Evolutionary conservation across 1,284 basidiomycete species (phyloP).

Genomic region (Sporisorium exsertum): DNA sequence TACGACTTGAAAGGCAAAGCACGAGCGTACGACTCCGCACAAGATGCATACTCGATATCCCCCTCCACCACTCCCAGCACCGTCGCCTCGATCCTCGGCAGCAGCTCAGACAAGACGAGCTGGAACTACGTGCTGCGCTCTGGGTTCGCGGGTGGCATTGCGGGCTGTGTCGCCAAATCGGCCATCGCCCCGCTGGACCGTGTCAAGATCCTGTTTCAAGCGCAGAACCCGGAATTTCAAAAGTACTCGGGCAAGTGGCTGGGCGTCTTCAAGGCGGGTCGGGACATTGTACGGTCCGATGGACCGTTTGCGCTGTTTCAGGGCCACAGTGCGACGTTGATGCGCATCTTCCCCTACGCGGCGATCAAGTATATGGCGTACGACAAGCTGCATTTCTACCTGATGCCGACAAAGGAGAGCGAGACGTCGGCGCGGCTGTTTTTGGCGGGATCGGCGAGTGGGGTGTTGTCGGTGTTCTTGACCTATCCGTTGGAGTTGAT

Average conservation of each 20-base stretch:
- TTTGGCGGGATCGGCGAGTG: slow-evolving; percentile 86
- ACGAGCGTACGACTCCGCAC: slow-evolving; percentile 25
- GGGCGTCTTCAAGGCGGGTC: slow-evolving; percentile 85
- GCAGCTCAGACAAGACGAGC: slow-evolving; percentile 73
- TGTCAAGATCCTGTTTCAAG: slow-evolving; percentile 99
- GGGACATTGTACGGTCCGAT: slow-evolving; percentile 79
- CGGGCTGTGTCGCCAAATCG: slow-evolving; percentile 95
- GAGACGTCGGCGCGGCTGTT: slow-evolving; percentile 89
- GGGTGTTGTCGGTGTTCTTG: slow-evolving; percentile 86
- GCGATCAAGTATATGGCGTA: slow-evolving; percentile 98
- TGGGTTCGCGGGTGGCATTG: slow-evolving; percentile 89
- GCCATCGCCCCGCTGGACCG: slow-evolving; percentile 95
- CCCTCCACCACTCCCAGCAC: background rate
- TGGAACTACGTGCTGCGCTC: slow-evolving; percentile 82
- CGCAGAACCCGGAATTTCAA: slow-evolving; percentile 92
- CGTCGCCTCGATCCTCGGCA: slow-evolving; percentile 29
- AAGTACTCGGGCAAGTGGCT: slow-evolving; percentile 89
- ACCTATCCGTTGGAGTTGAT: slow-evolving; percentile 97
- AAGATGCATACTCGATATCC: slow-evolving; percentile 30
- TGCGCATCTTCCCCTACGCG: slow-evolving; percentile 88
- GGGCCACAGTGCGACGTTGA: slow-evolving; percentile 89
- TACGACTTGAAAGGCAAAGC: slow-evolving; percentile 39
- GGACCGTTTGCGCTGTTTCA: slow-evolving; percentile 88
- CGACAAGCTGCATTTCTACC: slow-evolving; percentile 81
- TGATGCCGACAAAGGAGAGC: slow-evolving; percentile 85